A percentile compares a stretch with the other conserved stretches of the same genome.
phyloP scores from a whole-genome alignment of 2,329 filamentous ascomycete species.

The Colletotrichum lentis region DNA sequence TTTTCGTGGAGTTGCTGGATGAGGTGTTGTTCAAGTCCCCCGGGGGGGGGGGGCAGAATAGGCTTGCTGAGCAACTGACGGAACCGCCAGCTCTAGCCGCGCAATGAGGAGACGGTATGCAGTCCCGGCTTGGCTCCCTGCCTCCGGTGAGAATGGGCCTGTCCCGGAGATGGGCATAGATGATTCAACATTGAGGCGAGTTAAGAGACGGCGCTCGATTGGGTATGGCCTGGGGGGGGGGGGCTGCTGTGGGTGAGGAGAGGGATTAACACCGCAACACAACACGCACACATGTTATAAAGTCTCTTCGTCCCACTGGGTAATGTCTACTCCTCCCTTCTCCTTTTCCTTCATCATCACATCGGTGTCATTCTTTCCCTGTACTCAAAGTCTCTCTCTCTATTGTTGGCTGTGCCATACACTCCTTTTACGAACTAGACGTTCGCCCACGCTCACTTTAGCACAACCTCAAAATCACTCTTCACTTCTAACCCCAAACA shows the following conservation, averaged over 20 bases:
- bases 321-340: neutral
- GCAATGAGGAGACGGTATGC: constrained; percentile 25
- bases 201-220: neutral
- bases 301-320: constrained; percentile 16
- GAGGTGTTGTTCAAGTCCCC: neutral
- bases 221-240: neutral
- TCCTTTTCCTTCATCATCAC: constrained; percentile 27
- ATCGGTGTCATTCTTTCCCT: constrained; percentile 38
- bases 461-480: constrained; percentile 30
- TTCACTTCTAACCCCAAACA: constrained; percentile 28
- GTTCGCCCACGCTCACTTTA: constrained; percentile 35
- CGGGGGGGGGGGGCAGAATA: neutral
- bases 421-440: constrained; percentile 37
- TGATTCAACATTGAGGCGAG: constrained; percentile 19
- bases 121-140: constrained; percentile 24
- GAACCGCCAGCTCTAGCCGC: constrained; percentile 37
- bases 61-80: constrained; percentile 17
- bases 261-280: neutral
- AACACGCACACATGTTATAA: constrained; percentile 24
- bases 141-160: constrained; percentile 26
- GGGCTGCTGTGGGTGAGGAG: constrained; percentile 1
- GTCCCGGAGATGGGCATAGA: constrained; percentile 34
- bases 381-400: constrained; percentile 34
- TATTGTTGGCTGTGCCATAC: constrained; percentile 38
- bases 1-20: constrained; percentile 4